Base-by-base conservation (phyloP, 2,329 filamentous ascomycete species). In the Colletotrichum echinochloae region DNA sequence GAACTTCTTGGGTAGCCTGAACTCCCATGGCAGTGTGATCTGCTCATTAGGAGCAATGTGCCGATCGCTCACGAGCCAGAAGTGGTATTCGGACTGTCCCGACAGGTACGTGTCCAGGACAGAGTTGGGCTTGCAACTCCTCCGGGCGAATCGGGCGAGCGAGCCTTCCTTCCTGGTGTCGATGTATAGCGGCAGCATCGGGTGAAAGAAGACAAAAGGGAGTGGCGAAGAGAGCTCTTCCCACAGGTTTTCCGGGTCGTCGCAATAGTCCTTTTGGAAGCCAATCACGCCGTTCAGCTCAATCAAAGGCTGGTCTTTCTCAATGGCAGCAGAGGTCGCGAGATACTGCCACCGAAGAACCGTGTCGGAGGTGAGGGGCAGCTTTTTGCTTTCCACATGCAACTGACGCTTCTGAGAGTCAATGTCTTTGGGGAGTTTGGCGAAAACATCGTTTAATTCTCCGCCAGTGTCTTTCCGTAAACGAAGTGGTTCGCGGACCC, bases 41-140 rank as follows among this genome's bases (percentile, higher is more conserved):
- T 90, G 88, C 75, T 90, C 89, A 49, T 86, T 84, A 1, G 89
- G 84, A 20, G 86, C 81, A 66, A 98, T 94, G 46, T 91, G 87
- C 63, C 92, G 88, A 75, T 93, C 93, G 75, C 94, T 94, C 70
- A 97, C 90, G 73, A 98, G 91, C 88, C 95, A 98, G 79, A 98
- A 97, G 78, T 96, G 94, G 77, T 95, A 97, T 74, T 95, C 91
- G 1, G 90, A 91, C 4, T 88, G 87, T 56, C 90, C 91, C 1
- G 93, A 93, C 57, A 98, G 88, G 74, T 94, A 93, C 0, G 95
- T 97, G 78, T 96, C 95, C 75, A 98, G 85, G 39, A 89, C 87
- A n/a, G 96, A 90, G 77, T 98, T 99, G 1, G 96, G 94, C 72
- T 89, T 90, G 83, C 96, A 99, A 76, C 96, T 98, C 74, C 95